Evolutionary conservation across 75 land plant species (phyloP), one percentile per base, ranked within the genome.

Genomic region (Pinus tabuliformis): DNA sequence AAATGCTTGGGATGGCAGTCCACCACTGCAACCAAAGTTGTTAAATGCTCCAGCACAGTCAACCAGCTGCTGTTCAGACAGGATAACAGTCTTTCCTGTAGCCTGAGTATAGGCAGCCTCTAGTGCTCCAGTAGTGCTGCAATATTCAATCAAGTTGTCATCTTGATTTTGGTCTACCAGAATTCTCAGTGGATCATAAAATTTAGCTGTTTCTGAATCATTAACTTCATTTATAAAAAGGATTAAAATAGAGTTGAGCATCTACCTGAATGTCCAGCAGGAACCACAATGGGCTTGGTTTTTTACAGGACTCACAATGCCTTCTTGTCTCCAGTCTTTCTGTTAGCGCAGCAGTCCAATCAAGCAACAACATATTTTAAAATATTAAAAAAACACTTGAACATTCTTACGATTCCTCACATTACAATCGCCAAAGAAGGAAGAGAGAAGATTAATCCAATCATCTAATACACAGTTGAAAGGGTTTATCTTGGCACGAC

Each of bases 251-350:
- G 20, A 56, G 56, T 37, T 28, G 20, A 6, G 17, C 28, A 24
- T 68, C 37, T 21, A 96, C 99, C 99, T 97, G 86, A 97, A 97
- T 28, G 99, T 97, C 99, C 99, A 97, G 88, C 99, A 97, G 45
- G 99, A 97, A 75, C 99, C 99, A 85, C 99, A 97, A 57, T 74
- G 71, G 3, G 87, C 93, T 77, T 97, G 99, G 63, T 97, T 83
- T 74, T 97, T 97, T 28, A 97, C 93, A 3, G 91, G 88, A 80
- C 92, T 94, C 57, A 97, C 98, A 37, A 97, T 94, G 16, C 92
- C 91, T n/a, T 76, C 86, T 56, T 86, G 77, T 68, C 99, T 91
- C 99, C 99, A 97, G 68, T 97, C 99, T 91, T 90, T 97, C 99
- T 97, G 85, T 62, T 84, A 52, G 26, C 1, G 63, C 22, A 66